Conservation (phyloP, 805 yeast species). For the Blastobotrys attinorum region DNA sequence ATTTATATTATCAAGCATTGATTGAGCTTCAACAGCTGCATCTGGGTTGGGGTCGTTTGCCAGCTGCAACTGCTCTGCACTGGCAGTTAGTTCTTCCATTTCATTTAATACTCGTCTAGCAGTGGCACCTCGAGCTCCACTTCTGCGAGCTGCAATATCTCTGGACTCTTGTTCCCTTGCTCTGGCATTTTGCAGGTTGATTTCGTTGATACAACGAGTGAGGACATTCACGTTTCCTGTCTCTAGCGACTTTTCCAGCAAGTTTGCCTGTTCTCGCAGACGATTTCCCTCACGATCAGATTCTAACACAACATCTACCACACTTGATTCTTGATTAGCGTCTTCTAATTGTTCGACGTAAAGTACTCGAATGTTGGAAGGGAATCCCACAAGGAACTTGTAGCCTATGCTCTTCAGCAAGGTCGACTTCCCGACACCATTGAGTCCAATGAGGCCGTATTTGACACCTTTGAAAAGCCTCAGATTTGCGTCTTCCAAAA, state of each 20-base stretch:
- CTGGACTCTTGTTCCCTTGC: neutral
- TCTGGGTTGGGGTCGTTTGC: conserved; percentile 89
- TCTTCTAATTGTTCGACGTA: conserved; percentile 70
- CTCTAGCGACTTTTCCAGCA: neutral
- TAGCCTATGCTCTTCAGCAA: conserved; percentile 93
- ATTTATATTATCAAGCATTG: neutral
- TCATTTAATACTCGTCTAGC: conserved; percentile 2
- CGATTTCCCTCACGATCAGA: neutral
- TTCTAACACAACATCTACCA: neutral
- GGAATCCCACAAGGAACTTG: conserved; percentile 97
- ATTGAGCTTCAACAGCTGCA: neutral
- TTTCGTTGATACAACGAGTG: neutral
- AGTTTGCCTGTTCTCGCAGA: neutral
- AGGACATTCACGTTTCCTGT: neutral
- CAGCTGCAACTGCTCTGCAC: conserved; percentile 79
- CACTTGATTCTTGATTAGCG: neutral
- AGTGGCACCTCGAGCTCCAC: conserved; percentile 3
- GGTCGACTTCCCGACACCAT: conserved; percentile 98
- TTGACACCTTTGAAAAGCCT: conserved; percentile 89
- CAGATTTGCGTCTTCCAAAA: conserved; percentile 82
- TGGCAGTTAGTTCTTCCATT: conserved; percentile 34
- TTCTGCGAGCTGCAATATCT: neutral
- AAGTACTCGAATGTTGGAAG: conserved; percentile 82
- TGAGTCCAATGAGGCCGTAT: conserved; percentile 95
- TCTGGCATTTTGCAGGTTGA: neutral